Conservation (phyloP, 768 basidiomycete genomes). For the Leccinum obscurum region DNA sequence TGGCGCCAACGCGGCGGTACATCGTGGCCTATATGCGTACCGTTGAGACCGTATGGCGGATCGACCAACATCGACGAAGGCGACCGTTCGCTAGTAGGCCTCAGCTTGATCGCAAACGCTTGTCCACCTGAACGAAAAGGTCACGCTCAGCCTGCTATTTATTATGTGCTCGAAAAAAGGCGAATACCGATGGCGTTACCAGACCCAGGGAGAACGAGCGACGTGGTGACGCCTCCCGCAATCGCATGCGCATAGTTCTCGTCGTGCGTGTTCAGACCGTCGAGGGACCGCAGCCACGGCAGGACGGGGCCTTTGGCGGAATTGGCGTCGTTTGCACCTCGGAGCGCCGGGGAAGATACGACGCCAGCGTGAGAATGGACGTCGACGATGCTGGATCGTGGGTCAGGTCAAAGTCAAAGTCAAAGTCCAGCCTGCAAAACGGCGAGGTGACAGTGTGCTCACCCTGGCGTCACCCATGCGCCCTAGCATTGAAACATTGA, state of each 20-base stretch:
- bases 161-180: not conserved
- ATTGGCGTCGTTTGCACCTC: slow-evolving; percentile 54
- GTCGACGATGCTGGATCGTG: slow-evolving; percentile 43
- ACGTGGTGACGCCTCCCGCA: slow-evolving; percentile 73
- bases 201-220: slow-evolving; percentile 73
- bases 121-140: slow-evolving; percentile 56
- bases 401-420: not conserved
- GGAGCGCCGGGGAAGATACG: slow-evolving; percentile 35
- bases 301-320: slow-evolving; percentile 43
- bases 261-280: slow-evolving; percentile 78
- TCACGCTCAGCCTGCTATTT: not conserved
- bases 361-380: slow-evolving; percentile 61
- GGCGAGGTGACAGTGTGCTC: not conserved
- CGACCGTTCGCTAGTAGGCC: slow-evolving; percentile 69
- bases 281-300: slow-evolving; percentile 69
- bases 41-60: slow-evolving; percentile 59
- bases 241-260: slow-evolving; percentile 55
- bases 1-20: slow-evolving; percentile 61
- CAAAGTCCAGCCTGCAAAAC: not conserved
- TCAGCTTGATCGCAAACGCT: slow-evolving; percentile 74
- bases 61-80: slow-evolving; percentile 71
- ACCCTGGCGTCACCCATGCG: slow-evolving; percentile 65
- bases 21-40: slow-evolving; percentile 31
- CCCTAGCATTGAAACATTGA: slow-evolving; percentile 33
- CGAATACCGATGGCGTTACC: slow-evolving; percentile 57